Base-by-base conservation (phyloP, 148 eudicot genomes). In the Silene conica region DNA sequence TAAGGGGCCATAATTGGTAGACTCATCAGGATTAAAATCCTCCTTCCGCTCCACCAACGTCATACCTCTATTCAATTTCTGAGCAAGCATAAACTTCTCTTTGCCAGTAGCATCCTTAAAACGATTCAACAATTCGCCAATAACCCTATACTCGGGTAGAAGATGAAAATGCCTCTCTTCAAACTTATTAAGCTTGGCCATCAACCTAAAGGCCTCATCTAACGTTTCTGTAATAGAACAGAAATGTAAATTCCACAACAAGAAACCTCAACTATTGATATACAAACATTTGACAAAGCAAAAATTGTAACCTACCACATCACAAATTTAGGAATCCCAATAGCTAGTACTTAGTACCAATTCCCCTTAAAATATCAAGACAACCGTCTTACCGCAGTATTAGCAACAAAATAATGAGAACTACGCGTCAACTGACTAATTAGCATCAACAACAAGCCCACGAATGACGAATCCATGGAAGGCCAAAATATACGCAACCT, bases 41-140 rank as follows among this genome's bases (percentile, higher is more conserved):
- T 95, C 97, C 84, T 83, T 89, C 85, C 85, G 80, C 70, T 90
- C 85, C 38, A 88, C 86, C 81, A 95, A 64, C 74, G 90, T 87
- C 65, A 90, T 64, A 48, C 93, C 98, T 81, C 98, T 89, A 79
- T 95, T 92, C 78, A 95, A 75, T 87, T 92, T 95, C 72, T 80
- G 83, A 70, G 92, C 89, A 56, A 95, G 96, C 71, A 95, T 87
- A 80, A 95, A 95, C 75, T 86, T 95, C 10, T 95, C 97, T 80
- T 95, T 92, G 16, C 93, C 98, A 50, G 96, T 83, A 45, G 97
- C 87, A 75, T 69, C 86, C 86, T 85, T 90, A 64, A 90, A 70
- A 46, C 93, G 86, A 69, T 86, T 85, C 81, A 92, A 83, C 82
- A 95, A 73, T 45, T 95, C 98, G 21, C 97, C 93, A 74, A 95